Evolutionary conservation across 2,329 filamentous ascomycete genomes (phyloP), one percentile per base, ranked within the genome.

Genomic region (Aspergillus ruber): DNA sequence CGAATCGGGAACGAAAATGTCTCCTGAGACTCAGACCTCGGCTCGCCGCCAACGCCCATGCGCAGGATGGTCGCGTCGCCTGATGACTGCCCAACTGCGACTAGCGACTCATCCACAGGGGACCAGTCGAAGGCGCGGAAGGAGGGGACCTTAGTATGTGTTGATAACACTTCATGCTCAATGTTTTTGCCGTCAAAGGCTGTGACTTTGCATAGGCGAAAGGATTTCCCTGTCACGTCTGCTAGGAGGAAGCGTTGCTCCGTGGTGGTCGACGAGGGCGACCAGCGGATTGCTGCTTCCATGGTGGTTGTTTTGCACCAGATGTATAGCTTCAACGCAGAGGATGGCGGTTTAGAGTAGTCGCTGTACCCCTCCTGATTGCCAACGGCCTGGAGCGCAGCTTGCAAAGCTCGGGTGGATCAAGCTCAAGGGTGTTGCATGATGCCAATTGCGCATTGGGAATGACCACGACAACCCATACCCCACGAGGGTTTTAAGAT

Each of bases 91-190:
- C 82, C 82, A 10, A 85, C 73, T 17, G 78, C 81, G 25, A 84
- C 77, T 2, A 83, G 64, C 42, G 72, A 71, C 49, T 81, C 76
- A 54, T 83, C 73, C 32, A 70, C 72, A 46, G 77, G 77, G 6
- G 80, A 83, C 81, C 81, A 84, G 62, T 84, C 81, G 63, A 84
- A 84, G 12, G 82, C 81, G 35, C 79, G 79, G 59, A 83, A 84
- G 23, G 77, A 74, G 23, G 80, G 79, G 1, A 83, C 72, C 51
- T 78, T 77, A 55, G 74, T 74, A 47, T 77, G 74, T 2, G 74
- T 72, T 15, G 75, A 73, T 6, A 82, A 58, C 17, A 77, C 70
- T 45, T 77, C 73, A 67, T 82, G 80, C 17, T 71, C 66, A 45
- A 83, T 57, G 15, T 64, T 66, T 12, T 59, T 62, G 41, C 66